Base-by-base conservation (phyloP, 2,329 filamentous ascomycete genomes). In the Paecilomyces sp. region DNA sequence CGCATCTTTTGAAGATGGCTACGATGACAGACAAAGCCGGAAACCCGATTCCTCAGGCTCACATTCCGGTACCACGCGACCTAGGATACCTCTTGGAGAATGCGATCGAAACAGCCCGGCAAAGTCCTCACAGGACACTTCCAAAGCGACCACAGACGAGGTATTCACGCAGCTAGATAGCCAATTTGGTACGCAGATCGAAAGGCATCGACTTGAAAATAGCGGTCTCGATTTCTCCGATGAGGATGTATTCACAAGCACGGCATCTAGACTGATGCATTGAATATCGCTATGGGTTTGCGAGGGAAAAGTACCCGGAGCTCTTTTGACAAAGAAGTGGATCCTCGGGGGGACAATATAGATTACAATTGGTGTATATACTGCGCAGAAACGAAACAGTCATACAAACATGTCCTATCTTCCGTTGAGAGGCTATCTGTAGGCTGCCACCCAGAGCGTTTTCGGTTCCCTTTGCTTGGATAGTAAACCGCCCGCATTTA, bases 171-270 rank as follows among this genome's bases (percentile, higher is more conserved):
- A 62, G n/a, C 56, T 59, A 12, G 58, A 60, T 15, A 61, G 59
- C 24, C 67, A 62, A 30, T 18, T 22, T 5, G 28, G 52, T 47
- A 56, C 36, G 5, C 57, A 60, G 34, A 12, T 52, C n/a, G 64
- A 67, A 30, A 65, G 65, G 11, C 66, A 69, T 33, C 63, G 62
- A 22, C 57, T 73, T 18, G 67, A 69, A 18, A 61, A 64, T 34
- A 47, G 74, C n/a, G 67, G 73, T 55, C 57, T 74, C 57, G 73
- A 75, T 54, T 73, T 73, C 57, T 70, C 70, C 0, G 73, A 70
- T 36, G 71, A 74, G 24, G 72, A 72, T 50, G 51, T 75, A 15
- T 74, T 74, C 47, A 71, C 68, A 12, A 73, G 70, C 36, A 73
- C 72, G 3, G 28, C 34, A 28, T 30, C 59, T 28, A 51, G 52